Conservation (phyloP, 2,329 filamentous ascomycete genomes). For the Alternaria triticimaculans region DNA sequence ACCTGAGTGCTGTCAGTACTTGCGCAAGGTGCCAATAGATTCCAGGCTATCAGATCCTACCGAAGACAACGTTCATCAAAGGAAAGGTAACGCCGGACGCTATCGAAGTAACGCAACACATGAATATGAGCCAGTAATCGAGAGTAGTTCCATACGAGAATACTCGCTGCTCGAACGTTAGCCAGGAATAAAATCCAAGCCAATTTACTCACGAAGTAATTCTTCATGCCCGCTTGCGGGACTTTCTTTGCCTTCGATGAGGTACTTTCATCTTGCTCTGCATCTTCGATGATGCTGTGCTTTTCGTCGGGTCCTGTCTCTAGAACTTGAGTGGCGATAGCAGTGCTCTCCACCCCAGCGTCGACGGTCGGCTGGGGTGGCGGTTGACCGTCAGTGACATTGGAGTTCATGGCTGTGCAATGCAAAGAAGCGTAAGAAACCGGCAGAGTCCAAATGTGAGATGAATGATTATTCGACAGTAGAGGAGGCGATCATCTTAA, state of each 20-base stretch:
- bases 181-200: background rate
- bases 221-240: slow-evolving; percentile 30
- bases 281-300: background rate
- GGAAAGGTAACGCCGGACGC: slow-evolving; percentile 53
- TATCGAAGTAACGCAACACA: slow-evolving; percentile 40
- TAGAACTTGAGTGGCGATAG: slow-evolving; percentile 4
- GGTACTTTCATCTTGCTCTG: slow-evolving; percentile 9
- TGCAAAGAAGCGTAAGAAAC: background rate
- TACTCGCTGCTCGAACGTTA: slow-evolving; percentile 35
- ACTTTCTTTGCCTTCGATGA: slow-evolving; percentile 22
- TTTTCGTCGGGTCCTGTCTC: background rate
- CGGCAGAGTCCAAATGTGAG: background rate
- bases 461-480: background rate
- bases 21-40: background rate
- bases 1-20: slow-evolving; percentile 22
- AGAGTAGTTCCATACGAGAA: slow-evolving; percentile 42
- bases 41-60: slow-evolving; percentile 33
- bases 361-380: slow-evolving; percentile 7
- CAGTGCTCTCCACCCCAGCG: slow-evolving; percentile 5
- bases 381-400: background rate
- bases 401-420: background rate
- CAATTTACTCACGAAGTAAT: slow-evolving; percentile 41
- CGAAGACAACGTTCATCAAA: slow-evolving; percentile 67
- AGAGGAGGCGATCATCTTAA: background rate
- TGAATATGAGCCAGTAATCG: slow-evolving; percentile 37